Base-by-base conservation (phyloP, 768 basidiomycete genomes). In the Aureoboletus auriporus region DNA sequence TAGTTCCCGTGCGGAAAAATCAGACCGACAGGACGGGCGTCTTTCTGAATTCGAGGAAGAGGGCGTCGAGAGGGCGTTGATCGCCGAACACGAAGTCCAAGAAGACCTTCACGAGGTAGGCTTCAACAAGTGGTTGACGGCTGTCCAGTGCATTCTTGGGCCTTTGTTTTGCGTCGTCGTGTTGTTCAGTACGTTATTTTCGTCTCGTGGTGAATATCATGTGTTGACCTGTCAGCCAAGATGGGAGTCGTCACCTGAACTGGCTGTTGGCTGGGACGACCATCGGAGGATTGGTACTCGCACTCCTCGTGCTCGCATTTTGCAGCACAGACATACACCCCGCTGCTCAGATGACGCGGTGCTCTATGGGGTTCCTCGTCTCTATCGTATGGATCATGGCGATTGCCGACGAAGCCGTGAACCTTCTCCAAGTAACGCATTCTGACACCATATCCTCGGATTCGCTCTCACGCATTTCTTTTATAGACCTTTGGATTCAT, bases 361-460 rank as follows among this genome's bases (percentile, higher is more conserved):
- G 92, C 61, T 86, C 83, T 20, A 84, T 94, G 76, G 95, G 96
- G 0, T 99, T 99, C 70, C 64, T 84, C 17, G 86, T 95, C 26
- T 77, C 93, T 3, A 80, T 97, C 52, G 84, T 97, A 8, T 99
- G 96, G 95, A 97, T 99, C 58, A 94, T 97, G 83, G 93, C 89
- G 6, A 93, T 98, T 41, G 93, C 94, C 1, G 93, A 96, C 63
- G 94, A 97, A 64, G 93, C 95, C 2, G 93, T 98, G 28, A 79
- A 86, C 41, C 84, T 97, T 10, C 76, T 98, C 9, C 84, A 87
- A 73, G 94, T 94, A 49, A 77, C 56, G 5, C 1, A 38, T 34
- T 34, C 20, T 3, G 14, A 27, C 17, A 0, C 11, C 14, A 5
- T 8, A 6, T 10, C 20, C 17, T 52, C 16, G 29, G 29, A 23